Evolutionary conservation across 2,329 filamentous ascomycete genomes (phyloP), one percentile per base, ranked within the genome.

Genomic region (Pleomassaria siparia): DNA sequence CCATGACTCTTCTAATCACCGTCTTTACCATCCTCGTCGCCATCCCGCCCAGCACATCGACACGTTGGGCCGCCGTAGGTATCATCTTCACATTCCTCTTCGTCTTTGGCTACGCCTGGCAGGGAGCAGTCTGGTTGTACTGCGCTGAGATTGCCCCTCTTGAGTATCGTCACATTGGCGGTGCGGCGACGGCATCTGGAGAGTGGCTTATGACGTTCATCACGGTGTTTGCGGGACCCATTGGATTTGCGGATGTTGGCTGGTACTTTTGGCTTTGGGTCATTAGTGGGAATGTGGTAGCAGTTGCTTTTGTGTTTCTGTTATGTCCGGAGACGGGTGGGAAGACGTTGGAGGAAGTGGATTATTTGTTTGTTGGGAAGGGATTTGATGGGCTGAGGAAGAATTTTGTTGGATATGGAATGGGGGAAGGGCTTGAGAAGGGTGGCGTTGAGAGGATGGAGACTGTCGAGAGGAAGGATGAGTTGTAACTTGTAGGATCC

Each of bases 51-150:
- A 50, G 43, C 2, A 15, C 40, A 18, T 35, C 49, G 2, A 48
- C 46, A 5, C 46, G 36, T 16, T 56, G 51, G 54, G 54, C 51
- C 4, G 51, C 51, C n/a, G 43, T 56, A 11, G 54, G 44, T 12
- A 44, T 54, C 29, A 54, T 56, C 22, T 56, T 56, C 44, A 26
- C 21, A 11, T 56, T 54, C 41, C 43, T 52, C 4, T 50, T 53
- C 37, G 46, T 54, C 21, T 56, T 56, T 26, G 54, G 51, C 1
- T 56, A 50, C 25, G 46, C 51, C 8, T 55, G 54, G 49, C 52
- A 52, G 43, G 49, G 52, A 21, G 45, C 40, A 21, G 48, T 50
- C 3, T 53, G 52, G 54, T 43, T 55, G 13, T 55, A 55, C 33
- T 51, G 52, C 32, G 46, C 47, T 15, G 51, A 54, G 26, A 53